These are phyloP conservation scores for Cubamyces lactineus DNA, from an alignment of 768 basidiomycete genomes.

Conservation along the genomic window DNA sequence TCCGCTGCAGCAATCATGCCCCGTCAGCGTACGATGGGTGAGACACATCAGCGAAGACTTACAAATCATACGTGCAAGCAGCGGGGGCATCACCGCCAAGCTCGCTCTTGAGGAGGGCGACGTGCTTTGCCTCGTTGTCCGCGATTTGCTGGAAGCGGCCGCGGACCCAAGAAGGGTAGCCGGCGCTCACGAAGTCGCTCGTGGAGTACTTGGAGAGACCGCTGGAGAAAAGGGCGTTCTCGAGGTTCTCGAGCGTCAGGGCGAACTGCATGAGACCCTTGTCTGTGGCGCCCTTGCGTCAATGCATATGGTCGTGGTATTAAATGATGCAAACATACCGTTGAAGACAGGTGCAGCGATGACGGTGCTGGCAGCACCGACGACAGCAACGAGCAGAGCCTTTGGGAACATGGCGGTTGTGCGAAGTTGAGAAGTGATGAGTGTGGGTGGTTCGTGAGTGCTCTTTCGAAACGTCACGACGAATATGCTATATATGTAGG, in stretches of 20 bases:
- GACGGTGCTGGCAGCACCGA: slow-evolving; percentile 12
- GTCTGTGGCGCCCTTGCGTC: slow-evolving; percentile 14
- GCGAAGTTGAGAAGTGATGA: not conserved
- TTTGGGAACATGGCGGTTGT: slow-evolving; percentile 11
- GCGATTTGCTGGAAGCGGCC: slow-evolving; percentile 54
- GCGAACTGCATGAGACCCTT: slow-evolving; percentile 46
- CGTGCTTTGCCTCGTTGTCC: slow-evolving; percentile 59
- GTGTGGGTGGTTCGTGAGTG: not conserved
- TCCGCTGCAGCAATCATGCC: slow-evolving; percentile 33
- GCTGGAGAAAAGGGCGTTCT: slow-evolving; percentile 46
- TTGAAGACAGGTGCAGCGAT: slow-evolving; percentile 20
- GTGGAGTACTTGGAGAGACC: slow-evolving; percentile 48
- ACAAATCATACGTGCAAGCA: slow-evolving; percentile 67
- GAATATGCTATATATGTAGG: too few species aligned
- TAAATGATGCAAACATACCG: slow-evolving; percentile 15
- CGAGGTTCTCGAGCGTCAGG: slow-evolving; percentile 51
- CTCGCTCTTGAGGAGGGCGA: slow-evolving; percentile 49
- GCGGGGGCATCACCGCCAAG: slow-evolving; percentile 49
- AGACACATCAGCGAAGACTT: slow-evolving; percentile 22
- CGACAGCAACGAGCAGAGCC: slow-evolving; percentile 18
- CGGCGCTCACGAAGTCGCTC: slow-evolving; percentile 48
- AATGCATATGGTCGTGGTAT: not conserved
- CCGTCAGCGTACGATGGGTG: not conserved
- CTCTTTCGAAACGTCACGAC: too few species aligned
- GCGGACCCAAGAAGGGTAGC: slow-evolving; percentile 52